Base-by-base conservation (phyloP, 2,329 filamentous ascomycete genomes). In the Ilyonectria destructans region DNA sequence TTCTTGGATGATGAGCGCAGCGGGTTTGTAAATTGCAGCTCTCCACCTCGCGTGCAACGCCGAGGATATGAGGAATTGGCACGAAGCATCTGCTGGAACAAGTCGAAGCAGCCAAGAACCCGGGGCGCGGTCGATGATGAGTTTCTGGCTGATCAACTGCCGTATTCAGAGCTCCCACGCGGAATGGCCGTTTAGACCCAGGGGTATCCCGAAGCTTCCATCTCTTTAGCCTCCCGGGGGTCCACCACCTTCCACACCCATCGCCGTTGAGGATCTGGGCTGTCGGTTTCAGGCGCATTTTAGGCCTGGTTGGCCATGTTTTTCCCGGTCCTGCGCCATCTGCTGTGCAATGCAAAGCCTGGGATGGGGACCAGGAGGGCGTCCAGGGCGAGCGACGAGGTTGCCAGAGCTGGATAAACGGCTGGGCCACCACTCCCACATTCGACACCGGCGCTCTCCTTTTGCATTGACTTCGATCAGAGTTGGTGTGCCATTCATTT, bases 21-120 rank as follows among this genome's bases (percentile, higher is more conserved):
- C 62, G 23, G 63, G 4, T 56, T 45, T 66, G 57, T 65, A 71
- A 62, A 61, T 62, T 69, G 59, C 52, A 33, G 40, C 60, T 43
- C 60, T 54, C 73, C 73, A 75, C 73, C 60, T 52, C 45, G 58
- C 61, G 35, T 75, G 65, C 65, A 45, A 75, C 71, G 31, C 21
- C 19, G 43, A 33, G 8, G 33, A 35, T 58, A 61, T 61, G 63
- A 58, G 56, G 54, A 29, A 35, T 21, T 54, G 49, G 23, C 37
- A 19, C 31, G 15, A 43, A n/a, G 15, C n/a, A 43, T 43, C 17
- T n/a, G 7, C 17, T n/a, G 40, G 6, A 43, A 43, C 40, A 43
- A n/a, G 40, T 43, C 40, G 40, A 43, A n/a, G 40, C 45, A n/a
- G 35, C 57, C 56, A 35, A 21, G 54, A 57, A 33, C 58, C 45